Conservation (phyloP, 345 rosid species). For the Heritiera littoralis region DNA sequence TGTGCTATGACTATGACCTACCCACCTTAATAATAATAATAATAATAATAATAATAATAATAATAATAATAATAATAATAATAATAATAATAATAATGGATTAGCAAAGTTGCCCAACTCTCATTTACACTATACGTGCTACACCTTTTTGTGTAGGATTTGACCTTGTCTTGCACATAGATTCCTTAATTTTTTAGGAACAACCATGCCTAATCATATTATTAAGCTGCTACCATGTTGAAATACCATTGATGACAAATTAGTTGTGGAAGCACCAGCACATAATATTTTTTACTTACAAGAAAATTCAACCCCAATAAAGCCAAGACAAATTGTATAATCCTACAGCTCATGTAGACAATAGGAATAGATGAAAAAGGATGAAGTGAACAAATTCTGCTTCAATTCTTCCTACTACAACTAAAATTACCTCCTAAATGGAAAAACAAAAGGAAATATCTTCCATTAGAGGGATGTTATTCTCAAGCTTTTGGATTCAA, state of each 20-base stretch:
- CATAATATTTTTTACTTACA: not conserved
- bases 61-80: too few species aligned
- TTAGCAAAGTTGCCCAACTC: not conserved
- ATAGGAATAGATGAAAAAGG: not conserved
- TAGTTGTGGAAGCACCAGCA: not conserved
- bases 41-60: too few species aligned
- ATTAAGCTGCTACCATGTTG: slow-evolving; percentile 1
- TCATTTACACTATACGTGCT: not conserved
- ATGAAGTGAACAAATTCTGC: not conserved
- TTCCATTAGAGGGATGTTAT: not conserved
- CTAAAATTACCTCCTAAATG: not conserved
- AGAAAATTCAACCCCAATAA: not conserved
- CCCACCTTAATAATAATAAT: too few species aligned
- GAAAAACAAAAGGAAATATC: not conserved
- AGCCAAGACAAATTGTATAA: not conserved
- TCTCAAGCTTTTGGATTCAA: not conserved
- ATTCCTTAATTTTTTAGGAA: not conserved
- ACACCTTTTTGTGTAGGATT: not conserved
- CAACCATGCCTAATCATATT: not conserved
- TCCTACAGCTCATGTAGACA: not conserved
- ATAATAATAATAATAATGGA: too few species aligned
- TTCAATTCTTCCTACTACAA: not conserved
- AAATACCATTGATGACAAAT: not conserved
- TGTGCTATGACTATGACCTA: not conserved
- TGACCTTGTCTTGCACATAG: not conserved